A percentile compares a stretch with the other conserved stretches of the same genome.
Evolutionary conservation across 495 filamentous ascomycete species (phyloP).

Genomic region (Alectoria sarmentosa): DNA sequence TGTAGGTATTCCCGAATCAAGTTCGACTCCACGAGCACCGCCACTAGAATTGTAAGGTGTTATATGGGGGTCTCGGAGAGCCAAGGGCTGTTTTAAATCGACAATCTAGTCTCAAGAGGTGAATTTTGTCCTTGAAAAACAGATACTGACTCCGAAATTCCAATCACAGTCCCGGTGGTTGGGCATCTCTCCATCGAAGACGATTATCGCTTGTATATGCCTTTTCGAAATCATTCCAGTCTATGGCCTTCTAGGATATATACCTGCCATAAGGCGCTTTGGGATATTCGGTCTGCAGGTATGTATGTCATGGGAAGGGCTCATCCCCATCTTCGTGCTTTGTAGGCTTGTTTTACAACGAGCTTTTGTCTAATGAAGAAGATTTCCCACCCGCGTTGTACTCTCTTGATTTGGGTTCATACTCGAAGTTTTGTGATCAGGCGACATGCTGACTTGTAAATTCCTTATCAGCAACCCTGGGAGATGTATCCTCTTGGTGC

Average conservation of each 20-base stretch:
- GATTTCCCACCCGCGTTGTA: neutral
- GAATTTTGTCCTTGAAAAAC: neutral
- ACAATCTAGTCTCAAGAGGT: neutral
- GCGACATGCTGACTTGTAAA: neutral
- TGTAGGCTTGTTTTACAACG: neutral
- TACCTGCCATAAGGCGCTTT: constrained; percentile 67
- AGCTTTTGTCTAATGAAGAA: too few species aligned
- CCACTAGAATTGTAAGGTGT: neutral
- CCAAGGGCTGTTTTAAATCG: neutral
- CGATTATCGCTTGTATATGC: constrained; percentile 81
- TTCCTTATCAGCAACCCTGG: constrained; percentile 56
- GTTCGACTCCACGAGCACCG: neutral
- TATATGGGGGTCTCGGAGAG: neutral
- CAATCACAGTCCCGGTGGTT: constrained; percentile 45
- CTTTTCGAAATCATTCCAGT: constrained; percentile 89
- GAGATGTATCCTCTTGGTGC: constrained; percentile 94
- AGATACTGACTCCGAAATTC: neutral
- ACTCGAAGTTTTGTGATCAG: neutral
- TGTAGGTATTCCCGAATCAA: neutral
- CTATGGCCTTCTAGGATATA: constrained; percentile 84
- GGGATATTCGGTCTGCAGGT: constrained; percentile 74
- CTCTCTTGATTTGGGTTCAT: neutral
- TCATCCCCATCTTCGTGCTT: neutral
- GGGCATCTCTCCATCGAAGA: constrained; percentile 66
- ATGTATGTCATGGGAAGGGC: neutral